These are phyloP conservation scores for Monilinia fructicola DNA, from an alignment of 2,329 filamentous ascomycete species.

Conservation along the genomic window DNA sequence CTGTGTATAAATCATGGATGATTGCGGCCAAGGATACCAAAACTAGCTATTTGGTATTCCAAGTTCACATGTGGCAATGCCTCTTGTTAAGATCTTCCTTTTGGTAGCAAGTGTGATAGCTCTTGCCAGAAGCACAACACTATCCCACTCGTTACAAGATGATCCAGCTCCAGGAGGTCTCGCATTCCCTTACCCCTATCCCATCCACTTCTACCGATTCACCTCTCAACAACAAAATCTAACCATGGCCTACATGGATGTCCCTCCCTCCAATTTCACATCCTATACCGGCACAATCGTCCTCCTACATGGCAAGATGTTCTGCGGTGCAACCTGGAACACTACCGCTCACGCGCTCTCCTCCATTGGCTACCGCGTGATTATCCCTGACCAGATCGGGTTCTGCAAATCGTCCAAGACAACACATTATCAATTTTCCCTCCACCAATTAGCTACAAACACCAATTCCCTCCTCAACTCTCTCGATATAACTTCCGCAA, in stretches of 20 bases:
- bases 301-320: slow-evolving; percentile 57
- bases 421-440: slow-evolving; percentile 51
- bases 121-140: not conserved
- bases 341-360: slow-evolving; percentile 47
- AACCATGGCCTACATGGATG: slow-evolving; percentile 14
- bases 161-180: slow-evolving; percentile 4
- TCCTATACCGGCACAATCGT: slow-evolving; percentile 42
- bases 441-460: slow-evolving; percentile 50
- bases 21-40: not conserved
- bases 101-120: not conserved
- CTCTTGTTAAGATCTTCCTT: not conserved
- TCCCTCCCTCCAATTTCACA: slow-evolving; percentile 9
- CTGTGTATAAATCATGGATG: not conserved
- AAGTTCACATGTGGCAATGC: not conserved
- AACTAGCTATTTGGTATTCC: not conserved
- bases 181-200: slow-evolving; percentile 2
- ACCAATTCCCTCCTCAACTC: slow-evolving; percentile 47
- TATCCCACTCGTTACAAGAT: not conserved
- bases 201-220: slow-evolving; percentile 20
- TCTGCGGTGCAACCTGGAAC: slow-evolving; percentile 55
- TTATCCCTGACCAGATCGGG: slow-evolving; percentile 54
- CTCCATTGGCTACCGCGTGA: slow-evolving; percentile 50
- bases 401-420: slow-evolving; percentile 59
- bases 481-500: slow-evolving; percentile 47
- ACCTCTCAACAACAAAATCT: slow-evolving; percentile 41